phyloP scores from a whole-genome alignment of 805 yeast genomes.

The Ogataea populi-albae region DNA sequence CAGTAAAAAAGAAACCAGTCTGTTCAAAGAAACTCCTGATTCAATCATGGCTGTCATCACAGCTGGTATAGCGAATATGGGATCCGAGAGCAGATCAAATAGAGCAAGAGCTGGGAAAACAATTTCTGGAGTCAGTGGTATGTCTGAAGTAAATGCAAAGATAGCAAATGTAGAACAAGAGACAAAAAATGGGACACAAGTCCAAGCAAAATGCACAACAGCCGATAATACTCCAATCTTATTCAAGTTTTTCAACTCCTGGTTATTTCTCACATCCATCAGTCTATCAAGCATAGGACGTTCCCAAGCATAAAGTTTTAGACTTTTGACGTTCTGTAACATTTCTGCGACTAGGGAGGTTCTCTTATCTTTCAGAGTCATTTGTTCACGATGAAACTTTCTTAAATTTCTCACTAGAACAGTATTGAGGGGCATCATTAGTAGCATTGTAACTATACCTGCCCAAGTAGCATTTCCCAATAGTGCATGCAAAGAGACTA shows the following conservation, averaged over 20 bases:
- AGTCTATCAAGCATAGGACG: conserved; percentile 55
- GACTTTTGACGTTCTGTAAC: conserved; percentile 56
- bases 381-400: conserved; percentile 48
- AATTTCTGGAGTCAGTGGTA: conserved; percentile 62
- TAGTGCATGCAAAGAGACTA: conserved; percentile 51
- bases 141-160: conserved; percentile 43
- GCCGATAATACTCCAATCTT: conserved; percentile 49
- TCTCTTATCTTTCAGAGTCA: conserved; percentile 62
- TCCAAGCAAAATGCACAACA: conserved; percentile 55
- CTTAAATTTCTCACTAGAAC: conserved; percentile 44
- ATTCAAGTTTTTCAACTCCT: conserved; percentile 51
- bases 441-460: conserved; percentile 49
- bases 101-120: conserved; percentile 67
- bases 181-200: conserved; percentile 61
- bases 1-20: conserved; percentile 49
- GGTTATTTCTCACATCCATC: conserved; percentile 51
- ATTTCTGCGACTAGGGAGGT: conserved; percentile 59
- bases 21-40: conserved; percentile 53
- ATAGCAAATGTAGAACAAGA: conserved; percentile 58
- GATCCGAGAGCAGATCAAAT: conserved; percentile 55
- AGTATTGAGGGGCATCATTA: conserved; percentile 60
- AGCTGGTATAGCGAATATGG: conserved; percentile 57
- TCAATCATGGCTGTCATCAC: conserved; percentile 57
- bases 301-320: conserved; percentile 72
- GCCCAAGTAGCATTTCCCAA: conserved; percentile 59